Evolutionary conservation across 768 basidiomycete genomes (phyloP).

Genomic region (Russula sp.): DNA sequence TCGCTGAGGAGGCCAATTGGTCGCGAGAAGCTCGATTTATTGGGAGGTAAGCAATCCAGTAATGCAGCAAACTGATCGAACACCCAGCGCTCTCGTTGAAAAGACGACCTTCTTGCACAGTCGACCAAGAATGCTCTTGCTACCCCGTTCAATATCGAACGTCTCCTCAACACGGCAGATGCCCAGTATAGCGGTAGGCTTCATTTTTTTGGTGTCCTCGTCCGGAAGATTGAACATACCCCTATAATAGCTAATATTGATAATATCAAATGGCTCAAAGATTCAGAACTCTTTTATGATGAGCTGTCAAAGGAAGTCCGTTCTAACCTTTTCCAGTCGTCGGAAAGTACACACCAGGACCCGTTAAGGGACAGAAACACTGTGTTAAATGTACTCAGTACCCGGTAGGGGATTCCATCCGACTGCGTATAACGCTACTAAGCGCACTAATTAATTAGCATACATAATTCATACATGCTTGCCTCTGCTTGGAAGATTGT

Average conservation of each 20-base stretch:
- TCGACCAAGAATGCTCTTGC: conserved; percentile 54
- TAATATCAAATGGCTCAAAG: conserved; percentile 63
- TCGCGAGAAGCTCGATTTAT: conserved; percentile 74
- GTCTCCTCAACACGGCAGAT: conserved; percentile 64
- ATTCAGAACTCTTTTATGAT: conserved; percentile 58
- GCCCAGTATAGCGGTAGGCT: conserved; percentile 67
- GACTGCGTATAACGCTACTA: conserved; percentile 19
- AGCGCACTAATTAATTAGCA: conserved; percentile 25
- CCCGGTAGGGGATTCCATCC: conserved; percentile 27
- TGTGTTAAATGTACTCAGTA: conserved; percentile 29
- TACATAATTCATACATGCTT: conserved; percentile 80
- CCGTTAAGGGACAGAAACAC: conserved; percentile 17
- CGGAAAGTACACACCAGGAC: conserved; percentile 13
- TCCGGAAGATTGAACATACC: not conserved
- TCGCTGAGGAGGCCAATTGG: conserved; percentile 61
- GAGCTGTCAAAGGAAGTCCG: conserved; percentile 56
- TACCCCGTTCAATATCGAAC: conserved; percentile 61
- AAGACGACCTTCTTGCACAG: conserved; percentile 66
- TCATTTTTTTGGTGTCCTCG: conserved; percentile 12
- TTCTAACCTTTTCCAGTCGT: conserved; percentile 44
- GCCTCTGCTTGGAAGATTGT: conserved; percentile 82
- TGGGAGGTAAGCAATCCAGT: conserved; percentile 54
- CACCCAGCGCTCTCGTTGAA: conserved; percentile 17
- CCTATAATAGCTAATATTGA: conserved; percentile 55
- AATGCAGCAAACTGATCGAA: conserved; percentile 21